Base-by-base conservation (phyloP, 2,329 filamentous ascomycete species). In the Cladosporium sp. region DNA sequence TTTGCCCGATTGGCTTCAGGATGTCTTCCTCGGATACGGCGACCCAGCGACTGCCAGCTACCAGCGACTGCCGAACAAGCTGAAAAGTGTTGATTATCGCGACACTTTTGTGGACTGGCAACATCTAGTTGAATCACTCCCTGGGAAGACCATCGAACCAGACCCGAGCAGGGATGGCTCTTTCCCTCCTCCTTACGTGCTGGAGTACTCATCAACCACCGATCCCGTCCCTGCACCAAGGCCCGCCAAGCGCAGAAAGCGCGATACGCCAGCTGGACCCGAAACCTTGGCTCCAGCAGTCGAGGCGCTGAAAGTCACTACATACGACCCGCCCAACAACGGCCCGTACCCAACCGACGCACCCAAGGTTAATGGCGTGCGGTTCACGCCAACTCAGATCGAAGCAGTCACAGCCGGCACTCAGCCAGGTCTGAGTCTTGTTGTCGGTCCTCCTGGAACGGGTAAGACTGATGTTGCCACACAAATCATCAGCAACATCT, bases 381-480 rank as follows among this genome's bases (percentile, higher is more conserved):
- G 89, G 31, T 98, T 97, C 66, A 98, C 93, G 4, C 83, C 92
- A 33, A 83, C 87, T 35, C 93, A 97, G 70, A 81, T 95, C 28
- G 88, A 97, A 68, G 93, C 93, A 22, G 93, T 98, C 63, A 84
- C 87, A 55, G 96, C 92, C 38, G 93, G 93, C 16, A 91, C 89
- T 6, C 95, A 98, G 63, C 92, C 93, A 34, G 93, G 95, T 16
- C 77, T 98, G 48, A 96, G 92, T 1, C 82, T 98, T 44, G 86
- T 98, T 61, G 89, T 98, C 57, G 93, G 93, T 1, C 93, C 93
- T 50, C 93, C 93, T 7, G 93, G 93, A 51, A 98, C 93, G 6
- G 93, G 95, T 57, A 98, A 98, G 75, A 98, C 93, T n/a, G 93
- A 98, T 70, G 93, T 98, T 49, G 91, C 90, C 44, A 96, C 92